These are phyloP conservation scores for Penicillium digitatum DNA, from an alignment of 2,329 filamentous ascomycete genomes.

Conservation along the genomic window DNA sequence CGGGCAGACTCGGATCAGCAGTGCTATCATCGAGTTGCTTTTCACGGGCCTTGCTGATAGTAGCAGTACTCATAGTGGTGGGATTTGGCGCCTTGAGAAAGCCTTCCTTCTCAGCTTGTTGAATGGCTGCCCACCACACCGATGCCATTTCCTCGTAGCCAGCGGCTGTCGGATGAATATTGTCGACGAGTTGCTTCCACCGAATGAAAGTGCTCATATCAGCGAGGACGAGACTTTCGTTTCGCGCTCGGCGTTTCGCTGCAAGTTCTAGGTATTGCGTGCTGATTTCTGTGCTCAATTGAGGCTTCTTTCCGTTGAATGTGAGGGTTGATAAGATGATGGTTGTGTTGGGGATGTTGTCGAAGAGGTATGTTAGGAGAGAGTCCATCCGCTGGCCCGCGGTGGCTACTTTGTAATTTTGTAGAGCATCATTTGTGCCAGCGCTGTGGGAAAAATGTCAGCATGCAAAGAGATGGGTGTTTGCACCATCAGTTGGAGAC, in stretches of 20 bases:
- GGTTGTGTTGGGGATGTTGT: conserved; percentile 23
- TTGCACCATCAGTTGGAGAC: neutral
- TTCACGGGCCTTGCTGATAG: conserved; percentile 3
- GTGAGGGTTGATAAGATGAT: conserved; percentile 36
- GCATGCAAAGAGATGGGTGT: neutral
- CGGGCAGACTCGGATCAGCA: conserved; percentile 5
- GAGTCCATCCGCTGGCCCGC: conserved; percentile 24
- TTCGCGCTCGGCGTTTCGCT: conserved; percentile 16
- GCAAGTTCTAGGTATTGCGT: conserved; percentile 26
- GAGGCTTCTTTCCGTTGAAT: conserved; percentile 14
- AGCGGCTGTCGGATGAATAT: conserved; percentile 21
- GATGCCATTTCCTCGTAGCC: conserved; percentile 29
- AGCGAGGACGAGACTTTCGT: conserved; percentile 24
- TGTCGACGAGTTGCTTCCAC: conserved; percentile 18
- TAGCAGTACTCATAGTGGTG: neutral
- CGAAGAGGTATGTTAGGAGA: conserved; percentile 26
- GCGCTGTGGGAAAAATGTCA: conserved; percentile 19
- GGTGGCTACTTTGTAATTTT: conserved; percentile 18
- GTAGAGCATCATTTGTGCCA: conserved; percentile 36
- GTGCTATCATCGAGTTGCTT: conserved; percentile 10
- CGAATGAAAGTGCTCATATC: conserved; percentile 27
- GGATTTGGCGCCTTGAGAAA: neutral
- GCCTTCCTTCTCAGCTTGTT: conserved; percentile 15
- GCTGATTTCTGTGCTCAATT: conserved; percentile 17
- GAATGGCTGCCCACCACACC: conserved; percentile 28